Percentiles rank a stretch among this genome's conserved stretches.
These are phyloP conservation scores for Piper longum DNA, from an alignment of 164 flowering plant genomes.

Conservation along the genomic window DNA sequence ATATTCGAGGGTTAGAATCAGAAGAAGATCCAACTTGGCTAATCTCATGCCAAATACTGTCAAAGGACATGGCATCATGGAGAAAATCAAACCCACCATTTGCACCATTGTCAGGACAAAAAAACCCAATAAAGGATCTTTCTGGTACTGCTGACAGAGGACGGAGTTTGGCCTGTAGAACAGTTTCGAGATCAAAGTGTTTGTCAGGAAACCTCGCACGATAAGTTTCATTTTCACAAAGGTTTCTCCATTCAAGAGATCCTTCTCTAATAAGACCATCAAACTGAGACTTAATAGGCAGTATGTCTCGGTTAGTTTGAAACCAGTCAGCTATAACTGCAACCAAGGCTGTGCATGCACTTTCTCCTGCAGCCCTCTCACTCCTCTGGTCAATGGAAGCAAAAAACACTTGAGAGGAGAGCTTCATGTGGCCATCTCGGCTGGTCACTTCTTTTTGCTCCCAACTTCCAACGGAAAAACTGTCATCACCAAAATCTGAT, in stretches of 20 bases:
- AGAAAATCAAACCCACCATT: slow-evolving; percentile 69
- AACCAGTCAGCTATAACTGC: slow-evolving; percentile 98
- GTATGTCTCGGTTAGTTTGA: slow-evolving; percentile 43
- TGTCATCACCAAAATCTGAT: slow-evolving; percentile 98
- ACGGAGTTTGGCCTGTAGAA: slow-evolving; percentile 73
- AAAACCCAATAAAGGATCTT: slow-evolving; percentile 85
- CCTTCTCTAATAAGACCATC: slow-evolving; percentile 88
- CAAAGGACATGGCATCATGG: slow-evolving; percentile 93
- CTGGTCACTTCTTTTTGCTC: slow-evolving; percentile 73
- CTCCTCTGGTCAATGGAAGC: slow-evolving; percentile 95
- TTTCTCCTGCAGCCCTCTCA: slow-evolving; percentile 92
- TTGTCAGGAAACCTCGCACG: slow-evolving; percentile 71
- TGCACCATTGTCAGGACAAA: slow-evolving; percentile 64
- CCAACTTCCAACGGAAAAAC: slow-evolving; percentile 86
- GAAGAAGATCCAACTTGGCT: slow-evolving; percentile 19
- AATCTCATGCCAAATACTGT: slow-evolving; percentile 93
- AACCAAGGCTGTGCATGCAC: slow-evolving; percentile 94
- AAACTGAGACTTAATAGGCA: slow-evolving; percentile 90
- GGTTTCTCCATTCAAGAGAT: slow-evolving; percentile 85
- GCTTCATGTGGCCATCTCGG: slow-evolving; percentile 89
- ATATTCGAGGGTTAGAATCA: slow-evolving; percentile 35
- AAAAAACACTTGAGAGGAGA: slow-evolving; percentile 64
- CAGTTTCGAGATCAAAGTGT: slow-evolving; percentile 95
- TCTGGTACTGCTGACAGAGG: slow-evolving; percentile 50
- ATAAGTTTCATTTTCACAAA: slow-evolving; percentile 70